Evolutionary conservation across 2,329 filamentous ascomycete species (phyloP).

Genomic region (Alternaria gansuensis): DNA sequence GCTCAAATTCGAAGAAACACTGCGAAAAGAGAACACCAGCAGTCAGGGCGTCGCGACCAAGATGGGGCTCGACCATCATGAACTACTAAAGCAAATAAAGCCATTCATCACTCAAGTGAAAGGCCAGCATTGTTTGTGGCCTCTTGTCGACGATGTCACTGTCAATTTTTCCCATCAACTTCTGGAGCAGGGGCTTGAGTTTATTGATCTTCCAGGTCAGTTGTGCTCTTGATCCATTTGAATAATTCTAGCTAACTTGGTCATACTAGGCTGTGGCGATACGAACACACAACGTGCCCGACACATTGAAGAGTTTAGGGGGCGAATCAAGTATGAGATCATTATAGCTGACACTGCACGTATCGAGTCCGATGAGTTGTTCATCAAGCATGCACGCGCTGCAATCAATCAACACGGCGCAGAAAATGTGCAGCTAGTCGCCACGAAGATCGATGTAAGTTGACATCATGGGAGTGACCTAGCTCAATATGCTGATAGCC

Average conservation of each 20-base stretch:
- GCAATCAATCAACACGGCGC: constrained; percentile 25
- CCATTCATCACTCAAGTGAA: constrained; percentile 32
- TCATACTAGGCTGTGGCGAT: constrained; percentile 31
- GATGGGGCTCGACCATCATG: constrained; percentile 9
- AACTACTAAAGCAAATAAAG: constrained; percentile 23
- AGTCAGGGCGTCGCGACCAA: constrained; percentile 2
- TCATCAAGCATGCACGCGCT: constrained; percentile 27
- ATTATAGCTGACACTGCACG: constrained; percentile 34
- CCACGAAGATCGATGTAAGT: constrained; percentile 41
- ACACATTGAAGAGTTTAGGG: constrained; percentile 32
- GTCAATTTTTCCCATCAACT: constrained; percentile 26
- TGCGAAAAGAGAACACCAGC: constrained; percentile 12
- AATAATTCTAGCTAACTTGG: background rate
- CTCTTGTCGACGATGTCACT: constrained; percentile 31
- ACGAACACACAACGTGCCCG: constrained; percentile 27
- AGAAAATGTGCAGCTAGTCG: constrained; percentile 30
- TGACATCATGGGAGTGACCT: too few relatives aligned
- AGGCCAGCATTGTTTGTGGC: constrained; percentile 29
- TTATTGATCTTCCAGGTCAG: constrained; percentile 39
- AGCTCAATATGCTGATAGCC: too few relatives aligned
- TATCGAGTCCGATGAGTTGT: constrained; percentile 27
- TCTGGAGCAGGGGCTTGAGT: constrained; percentile 23
- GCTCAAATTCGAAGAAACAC: constrained; percentile 28
- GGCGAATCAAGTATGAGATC: constrained; percentile 32
- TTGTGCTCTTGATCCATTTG: background rate